Conservation (phyloP, 2,329 filamentous ascomycete genomes). For the Neurospora crassa region DNA sequence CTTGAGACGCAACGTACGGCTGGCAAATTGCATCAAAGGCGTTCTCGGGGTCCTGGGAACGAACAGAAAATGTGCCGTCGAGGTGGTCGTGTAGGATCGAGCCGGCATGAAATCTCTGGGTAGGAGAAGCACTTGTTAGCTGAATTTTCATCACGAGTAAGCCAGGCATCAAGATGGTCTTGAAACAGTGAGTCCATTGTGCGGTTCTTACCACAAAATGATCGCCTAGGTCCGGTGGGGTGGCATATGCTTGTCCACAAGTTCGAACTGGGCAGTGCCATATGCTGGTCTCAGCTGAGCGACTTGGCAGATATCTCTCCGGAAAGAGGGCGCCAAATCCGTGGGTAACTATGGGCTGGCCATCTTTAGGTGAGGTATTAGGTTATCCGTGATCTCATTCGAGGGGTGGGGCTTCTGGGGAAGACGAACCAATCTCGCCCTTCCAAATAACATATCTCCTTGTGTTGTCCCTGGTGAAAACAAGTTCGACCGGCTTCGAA, state of each 20-base stretch:
- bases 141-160: neutral
- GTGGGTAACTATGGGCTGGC: neutral
- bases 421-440: neutral
- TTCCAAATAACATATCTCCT: neutral
- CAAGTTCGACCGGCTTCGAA: neutral
- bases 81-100: neutral
- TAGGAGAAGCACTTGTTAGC: neutral
- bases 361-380: neutral
- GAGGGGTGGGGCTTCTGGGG: neutral
- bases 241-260: neutral
- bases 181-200: neutral
- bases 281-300: neutral
- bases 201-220: neutral
- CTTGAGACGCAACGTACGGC: neutral
- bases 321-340: neutral
- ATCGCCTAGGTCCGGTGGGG: neutral
- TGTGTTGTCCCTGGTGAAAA: neutral
- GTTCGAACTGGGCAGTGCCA: neutral
- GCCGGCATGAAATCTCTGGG: neutral
- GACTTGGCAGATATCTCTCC: neutral
- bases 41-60: neutral
- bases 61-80: neutral
- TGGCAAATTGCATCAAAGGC: neutral
- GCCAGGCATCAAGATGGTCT: neutral
- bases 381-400: neutral